These are phyloP conservation scores for Hortaea sp. DNA, from an alignment of 2,329 filamentous ascomycete genomes.

Conservation along the genomic window DNA sequence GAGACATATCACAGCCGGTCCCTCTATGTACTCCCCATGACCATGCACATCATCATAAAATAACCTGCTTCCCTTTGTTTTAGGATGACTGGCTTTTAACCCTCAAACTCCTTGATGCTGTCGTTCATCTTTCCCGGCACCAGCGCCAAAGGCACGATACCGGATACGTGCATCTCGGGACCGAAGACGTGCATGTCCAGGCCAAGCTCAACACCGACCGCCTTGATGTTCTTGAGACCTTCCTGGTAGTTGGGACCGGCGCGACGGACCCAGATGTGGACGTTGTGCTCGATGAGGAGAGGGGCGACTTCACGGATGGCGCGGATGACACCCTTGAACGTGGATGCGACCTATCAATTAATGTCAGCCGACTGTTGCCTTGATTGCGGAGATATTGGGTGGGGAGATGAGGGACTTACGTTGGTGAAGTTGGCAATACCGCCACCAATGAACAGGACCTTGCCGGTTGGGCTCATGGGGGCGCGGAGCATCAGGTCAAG, in stretches of 20 bases:
- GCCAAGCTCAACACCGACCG: conserved; percentile 83
- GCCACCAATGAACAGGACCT: conserved; percentile 98
- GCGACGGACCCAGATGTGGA: conserved; percentile 89
- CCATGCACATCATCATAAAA: neutral
- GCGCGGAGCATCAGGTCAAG: conserved; percentile 95
- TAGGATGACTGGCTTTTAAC: conserved; percentile 21
- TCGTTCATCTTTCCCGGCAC: conserved; percentile 47
- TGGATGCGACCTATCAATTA: conserved; percentile 58
- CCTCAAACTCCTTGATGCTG: conserved; percentile 51
- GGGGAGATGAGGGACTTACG: conserved; percentile 35
- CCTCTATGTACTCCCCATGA: neutral
- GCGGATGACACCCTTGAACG: conserved; percentile 99
- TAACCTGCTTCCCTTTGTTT: neutral
- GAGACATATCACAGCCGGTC: neutral
- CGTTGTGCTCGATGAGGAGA: conserved; percentile 86
- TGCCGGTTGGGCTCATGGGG: conserved; percentile 75
- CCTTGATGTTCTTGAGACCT: conserved; percentile 99
- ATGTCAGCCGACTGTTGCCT: neutral
- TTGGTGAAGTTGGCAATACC: conserved; percentile 99
- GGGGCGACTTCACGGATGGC: conserved; percentile 84
- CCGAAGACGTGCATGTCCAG: conserved; percentile 89
- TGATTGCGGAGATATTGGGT: neutral
- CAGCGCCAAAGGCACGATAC: conserved; percentile 89
- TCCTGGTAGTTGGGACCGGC: conserved; percentile 98
- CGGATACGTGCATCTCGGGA: conserved; percentile 78